Conservation (phyloP, 2,329 filamentous ascomycete species). For the Aureobasidium vineae region DNA sequence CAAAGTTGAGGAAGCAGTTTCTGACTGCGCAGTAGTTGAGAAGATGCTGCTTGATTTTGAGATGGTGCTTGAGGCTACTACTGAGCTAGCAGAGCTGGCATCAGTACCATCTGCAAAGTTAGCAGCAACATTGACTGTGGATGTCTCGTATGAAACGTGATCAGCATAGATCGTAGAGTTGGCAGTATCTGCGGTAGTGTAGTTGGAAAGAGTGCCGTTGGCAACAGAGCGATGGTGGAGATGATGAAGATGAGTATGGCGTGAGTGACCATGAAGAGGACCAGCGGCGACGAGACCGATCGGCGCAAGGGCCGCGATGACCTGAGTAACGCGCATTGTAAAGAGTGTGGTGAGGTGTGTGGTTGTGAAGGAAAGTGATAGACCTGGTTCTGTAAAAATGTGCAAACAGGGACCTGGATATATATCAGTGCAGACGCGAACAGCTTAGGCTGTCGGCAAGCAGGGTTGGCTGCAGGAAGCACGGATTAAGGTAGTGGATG, state of each 20-base stretch:
- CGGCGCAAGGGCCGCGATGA: slow-evolving; percentile 9
- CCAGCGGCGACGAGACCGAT: slow-evolving; percentile 15
- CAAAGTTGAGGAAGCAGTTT: slow-evolving; percentile 4
- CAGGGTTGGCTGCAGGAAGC: slow-evolving; percentile 17
- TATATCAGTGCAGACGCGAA: slow-evolving; percentile 27
- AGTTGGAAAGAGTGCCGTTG: slow-evolving; percentile 11
- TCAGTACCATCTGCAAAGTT: slow-evolving; percentile 20
- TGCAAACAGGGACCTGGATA: slow-evolving; percentile 22
- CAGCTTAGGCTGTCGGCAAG: slow-evolving; percentile 9
- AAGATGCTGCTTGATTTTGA: background rate
- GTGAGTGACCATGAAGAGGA: slow-evolving; percentile 3
- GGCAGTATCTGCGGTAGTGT: background rate
- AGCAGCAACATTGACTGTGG: slow-evolving; percentile 19
- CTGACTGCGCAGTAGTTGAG: slow-evolving; percentile 7
- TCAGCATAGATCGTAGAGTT: slow-evolving; percentile 20
- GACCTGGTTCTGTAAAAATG: slow-evolving; percentile 22
- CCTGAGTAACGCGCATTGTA: slow-evolving; percentile 22
- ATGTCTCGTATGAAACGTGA: slow-evolving; percentile 19
- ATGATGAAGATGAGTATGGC: slow-evolving; percentile 24
- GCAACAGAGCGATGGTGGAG: slow-evolving; percentile 18
- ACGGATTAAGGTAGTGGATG: slow-evolving; percentile 24
- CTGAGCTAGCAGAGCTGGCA: slow-evolving; percentile 11
- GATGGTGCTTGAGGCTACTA: slow-evolving; percentile 1
- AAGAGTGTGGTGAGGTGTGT: slow-evolving; percentile 18
- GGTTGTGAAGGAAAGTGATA: slow-evolving; percentile 18